Base-by-base conservation (phyloP, 2,329 filamentous ascomycete genomes). In the Paraphoma chrysanthemicola region DNA sequence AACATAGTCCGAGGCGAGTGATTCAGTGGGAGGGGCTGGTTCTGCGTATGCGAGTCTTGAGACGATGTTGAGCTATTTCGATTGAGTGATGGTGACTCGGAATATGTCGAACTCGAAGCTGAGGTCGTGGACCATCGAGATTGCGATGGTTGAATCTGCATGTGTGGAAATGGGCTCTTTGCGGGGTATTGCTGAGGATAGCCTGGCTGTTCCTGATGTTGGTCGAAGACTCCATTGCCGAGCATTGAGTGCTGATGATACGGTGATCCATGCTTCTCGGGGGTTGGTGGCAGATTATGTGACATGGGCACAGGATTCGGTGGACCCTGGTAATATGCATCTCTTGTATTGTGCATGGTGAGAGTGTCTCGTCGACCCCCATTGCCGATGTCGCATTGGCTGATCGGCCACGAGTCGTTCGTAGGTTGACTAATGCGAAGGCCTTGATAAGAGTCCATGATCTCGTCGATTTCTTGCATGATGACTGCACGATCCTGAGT, bases 391-490 rank as follows among this genome's bases (percentile, higher is more conserved):
- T 29, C 45, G 31, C 52, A 50, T n/a, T 46, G 46, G 12, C 49
- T 42, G 4, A 44, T 36, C 11, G 6, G 42, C 58, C 57, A 54
- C 12, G 45, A 36, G 12, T 59, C 42, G 18, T 44, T 44, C 36
- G 47, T 5, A 6, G 18, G 38, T n/a, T 48, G 46, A 10, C 42
- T 52, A 6, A 62, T 28, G 28, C 54, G 38, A 2, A 74, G 53
- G 2, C 61, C 65, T 56, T 74, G 67, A 44, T 74, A 76, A 3
- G 68, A 66, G 18, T 57, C 62, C 44, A 73, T 71, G 30, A 75
- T 72, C 39, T 75, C 65, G 43, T 75, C 69, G 29, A 77, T 74
- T 23, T 75, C 69, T 51, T 69, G 64, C 67, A 73, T 70, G 42
- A 70, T 67, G 6, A 60, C 49, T 36, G 57, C 57, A 11, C 54